Evolutionary conservation across 805 yeast species (phyloP), one percentile per base, ranked within the genome.

Genomic region (Aciculoconidium aculeatum): DNA sequence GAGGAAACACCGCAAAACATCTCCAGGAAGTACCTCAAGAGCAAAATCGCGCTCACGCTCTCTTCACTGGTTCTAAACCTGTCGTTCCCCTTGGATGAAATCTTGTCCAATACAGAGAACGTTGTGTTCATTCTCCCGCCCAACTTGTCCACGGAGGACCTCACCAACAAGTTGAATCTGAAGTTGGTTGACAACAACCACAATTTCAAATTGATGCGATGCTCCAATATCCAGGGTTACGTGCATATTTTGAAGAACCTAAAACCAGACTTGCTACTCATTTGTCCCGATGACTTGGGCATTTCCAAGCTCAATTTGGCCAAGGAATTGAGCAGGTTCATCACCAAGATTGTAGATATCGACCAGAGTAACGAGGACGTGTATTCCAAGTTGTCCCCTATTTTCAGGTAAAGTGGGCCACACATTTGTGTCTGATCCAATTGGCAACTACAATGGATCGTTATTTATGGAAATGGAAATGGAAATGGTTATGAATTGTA

Each of bases 91-190:
- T 48, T 64, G 30, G 45, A 55, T 32, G 67, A 63, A 12, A 61
- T 63, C 11, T 45, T 64, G 25, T 33, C 51, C 31, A 56, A 53
- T 17, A 43, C 57, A 2, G 63, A 58, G 17, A 64, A 64, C 38
- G 61, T 64, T 21, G 58, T 65, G 6, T 64, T 64, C 39, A 64
- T 64, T 27, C 51, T 64, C 16, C 69, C 70, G 5, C 70, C 70
- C 3, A 55, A 63, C 30, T 47, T 64, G 15, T 53, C 58, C 8
- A 43, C 58, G 16, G 67, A 61, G 17, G 70, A 64, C 35, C 50
- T 63, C 27, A 32, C 23, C 29, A 25, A 27, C 12, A 35, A 37
- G 11, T 27, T 31, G 28, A 36, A 39, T 18, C 15, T 23, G 5
- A 31, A 21, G n/a, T 24, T 39, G 15, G 31, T 39, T 13, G 17